Conservation (phyloP, 108 stramenopile species). For the Nannochloropsis granulata region DNA sequence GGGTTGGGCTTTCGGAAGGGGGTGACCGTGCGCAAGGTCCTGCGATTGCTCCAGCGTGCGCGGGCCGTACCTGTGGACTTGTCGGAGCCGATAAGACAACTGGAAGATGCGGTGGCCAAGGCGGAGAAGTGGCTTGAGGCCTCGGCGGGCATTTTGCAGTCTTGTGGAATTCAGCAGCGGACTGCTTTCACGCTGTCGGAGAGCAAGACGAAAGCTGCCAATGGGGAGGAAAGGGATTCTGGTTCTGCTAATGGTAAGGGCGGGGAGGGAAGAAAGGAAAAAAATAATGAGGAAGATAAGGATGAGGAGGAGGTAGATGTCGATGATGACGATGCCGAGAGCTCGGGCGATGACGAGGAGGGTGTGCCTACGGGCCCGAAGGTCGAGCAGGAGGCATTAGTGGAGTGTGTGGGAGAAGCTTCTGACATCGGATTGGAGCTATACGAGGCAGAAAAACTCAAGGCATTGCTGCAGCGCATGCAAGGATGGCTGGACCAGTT, state of each 20-base stretch:
- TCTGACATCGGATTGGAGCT: neutral
- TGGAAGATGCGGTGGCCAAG: neutral
- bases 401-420: neutral
- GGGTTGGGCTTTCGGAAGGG: neutral
- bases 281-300: neutral
- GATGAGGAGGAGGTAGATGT: neutral
- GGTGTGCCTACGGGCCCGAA: neutral
- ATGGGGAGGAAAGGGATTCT: neutral
- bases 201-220: neutral
- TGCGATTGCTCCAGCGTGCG: neutral
- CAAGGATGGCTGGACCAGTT: slow-evolving; percentile 17
- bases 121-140: neutral
- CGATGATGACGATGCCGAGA: neutral
- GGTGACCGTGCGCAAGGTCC: neutral
- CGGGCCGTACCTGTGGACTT: neutral
- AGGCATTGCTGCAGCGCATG: slow-evolving; percentile 1
- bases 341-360: neutral
- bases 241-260: neutral
- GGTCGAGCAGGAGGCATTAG: neutral
- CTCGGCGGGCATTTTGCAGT: neutral
- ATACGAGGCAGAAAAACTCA: slow-evolving; percentile 9
- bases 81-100: neutral
- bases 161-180: neutral
- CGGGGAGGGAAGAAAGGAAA: neutral
- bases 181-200: neutral